phyloP scores from a whole-genome alignment of 2,329 filamentous ascomycete species.

The Blumeria graminis region DNA sequence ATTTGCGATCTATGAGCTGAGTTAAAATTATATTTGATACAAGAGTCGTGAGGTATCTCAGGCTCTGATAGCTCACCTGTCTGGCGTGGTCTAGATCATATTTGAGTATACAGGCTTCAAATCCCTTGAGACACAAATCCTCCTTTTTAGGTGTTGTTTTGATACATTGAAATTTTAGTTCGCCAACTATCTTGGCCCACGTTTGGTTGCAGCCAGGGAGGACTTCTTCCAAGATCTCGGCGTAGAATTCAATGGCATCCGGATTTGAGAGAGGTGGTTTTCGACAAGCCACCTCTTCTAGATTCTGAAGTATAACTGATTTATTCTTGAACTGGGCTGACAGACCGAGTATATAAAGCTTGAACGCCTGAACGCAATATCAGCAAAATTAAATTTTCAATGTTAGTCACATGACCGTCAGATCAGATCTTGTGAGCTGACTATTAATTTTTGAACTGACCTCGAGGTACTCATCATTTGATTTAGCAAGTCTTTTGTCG shows the following conservation, averaged over 20 bases:
- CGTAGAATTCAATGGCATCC: slow-evolving; percentile 14
- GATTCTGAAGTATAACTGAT: slow-evolving; percentile 8
- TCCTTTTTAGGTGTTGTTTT: slow-evolving; percentile 14
- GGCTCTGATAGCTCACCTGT: slow-evolving; percentile 8
- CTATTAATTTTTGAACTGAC: slow-evolving; percentile 6
- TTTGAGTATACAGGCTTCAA: slow-evolving; percentile 13
- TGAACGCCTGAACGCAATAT: slow-evolving; percentile 11
- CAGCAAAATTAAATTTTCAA: slow-evolving; percentile 3
- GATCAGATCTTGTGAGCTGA: background rate
- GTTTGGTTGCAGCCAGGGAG: slow-evolving; percentile 7
- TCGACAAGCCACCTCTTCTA: slow-evolving; percentile 11
- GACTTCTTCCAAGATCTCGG: slow-evolving; percentile 11
- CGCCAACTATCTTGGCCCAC: slow-evolving; percentile 14
- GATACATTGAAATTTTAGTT: slow-evolving; percentile 13
- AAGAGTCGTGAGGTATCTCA: background rate
- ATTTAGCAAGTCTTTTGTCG: slow-evolving; percentile 15
- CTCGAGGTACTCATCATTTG: slow-evolving; percentile 13
- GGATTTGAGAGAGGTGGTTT: slow-evolving; percentile 9
- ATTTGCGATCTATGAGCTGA: slow-evolving; percentile 13
- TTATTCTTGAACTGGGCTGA: slow-evolving; percentile 11
- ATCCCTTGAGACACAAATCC: slow-evolving; percentile 10
- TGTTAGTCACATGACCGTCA: slow-evolving; percentile 5
- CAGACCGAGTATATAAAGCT: slow-evolving; percentile 12
- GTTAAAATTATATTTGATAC: background rate
- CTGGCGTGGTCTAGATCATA: slow-evolving; percentile 15